Evolutionary conservation across 2,329 filamentous ascomycete species (phyloP).

Genomic region (Sporothrix humicola): DNA sequence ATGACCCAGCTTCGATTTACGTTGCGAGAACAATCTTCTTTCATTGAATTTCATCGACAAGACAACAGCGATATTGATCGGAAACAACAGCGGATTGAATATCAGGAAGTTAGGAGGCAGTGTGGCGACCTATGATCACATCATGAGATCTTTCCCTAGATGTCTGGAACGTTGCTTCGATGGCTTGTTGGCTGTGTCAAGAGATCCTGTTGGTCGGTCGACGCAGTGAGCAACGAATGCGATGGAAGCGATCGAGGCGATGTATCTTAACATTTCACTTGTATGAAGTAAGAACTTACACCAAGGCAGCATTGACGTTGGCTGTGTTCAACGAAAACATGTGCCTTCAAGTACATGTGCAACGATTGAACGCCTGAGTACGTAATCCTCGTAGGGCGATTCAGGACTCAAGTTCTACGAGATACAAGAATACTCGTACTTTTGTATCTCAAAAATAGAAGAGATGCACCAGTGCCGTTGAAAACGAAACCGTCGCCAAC

Average conservation of each 20-base stretch:
- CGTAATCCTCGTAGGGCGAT: not conserved
- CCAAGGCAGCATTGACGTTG: conserved; percentile 2
- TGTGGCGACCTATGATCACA: not conserved
- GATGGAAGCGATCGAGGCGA: not conserved
- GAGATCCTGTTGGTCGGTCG: not conserved
- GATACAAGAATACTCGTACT: not conserved
- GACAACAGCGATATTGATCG: no score
- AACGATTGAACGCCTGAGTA: not conserved
- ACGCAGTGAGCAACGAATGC: not conserved
- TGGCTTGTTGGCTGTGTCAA: not conserved
- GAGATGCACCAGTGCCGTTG: not conserved
- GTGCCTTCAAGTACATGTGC: conserved; percentile 2
- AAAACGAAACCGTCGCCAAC: not conserved
- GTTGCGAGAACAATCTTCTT: no score
- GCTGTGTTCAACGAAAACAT: not conserved
- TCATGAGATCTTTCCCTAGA: not conserved
- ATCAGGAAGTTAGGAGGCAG: no score
- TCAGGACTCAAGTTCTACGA: not conserved
- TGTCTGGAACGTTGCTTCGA: no score
- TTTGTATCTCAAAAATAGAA: not conserved
- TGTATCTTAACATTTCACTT: not conserved
- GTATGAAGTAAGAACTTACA: no score
- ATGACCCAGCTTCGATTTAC: no score
- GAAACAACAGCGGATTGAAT: no score
- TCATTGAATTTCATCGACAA: no score